Evolutionary conservation across 2,329 filamentous ascomycete species (phyloP), one percentile per base, ranked within the genome.

Genomic region (Diaporthe capsici): DNA sequence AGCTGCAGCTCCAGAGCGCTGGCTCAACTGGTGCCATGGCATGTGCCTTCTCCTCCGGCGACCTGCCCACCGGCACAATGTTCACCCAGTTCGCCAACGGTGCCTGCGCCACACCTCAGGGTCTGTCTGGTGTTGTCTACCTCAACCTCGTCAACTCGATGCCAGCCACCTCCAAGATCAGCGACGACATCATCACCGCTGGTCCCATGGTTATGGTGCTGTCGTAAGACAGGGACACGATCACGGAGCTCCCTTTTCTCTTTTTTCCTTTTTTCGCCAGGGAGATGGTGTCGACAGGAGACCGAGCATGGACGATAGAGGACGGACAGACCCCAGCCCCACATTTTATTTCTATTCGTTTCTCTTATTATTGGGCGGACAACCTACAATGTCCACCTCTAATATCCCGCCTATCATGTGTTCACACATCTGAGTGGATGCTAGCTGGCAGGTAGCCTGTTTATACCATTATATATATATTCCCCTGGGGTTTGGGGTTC

Each of bases 21-120:
- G 88, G 87, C 7, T 85, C 88, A 8, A 82, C 86, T 37, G 82
- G 82, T 49, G 92, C 90, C 4, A 88, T 86, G 34, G 89, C 90
- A 84, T 94, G 93, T 82, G 92, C 90, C 42, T 94, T 94, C 83
- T 92, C 92, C 42, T 92, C 91, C 79, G 91, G 91, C 78, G 87
- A 87, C 63, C 81, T 84, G 22, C 86, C 89, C 55, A 90, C 90
- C 73, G 91, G 91, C 79, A 91, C 90, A 53, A 86, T 86, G 73
- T 95, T 94, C 83, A 86, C 88, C 0, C 78, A 86, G 37, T 91
- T 94, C 81, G 85, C 86, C 55, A 84, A 86, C 57, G 86, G 86
- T 4, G 87, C 86, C 77, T 95, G 93, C 82, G 84, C 85, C 61
- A 88, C 94, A 37, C 93, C 93, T 20, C 87, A 90, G 80, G 88